Conservation (phyloP, 805 yeast species). For the Pichia eremophila region DNA sequence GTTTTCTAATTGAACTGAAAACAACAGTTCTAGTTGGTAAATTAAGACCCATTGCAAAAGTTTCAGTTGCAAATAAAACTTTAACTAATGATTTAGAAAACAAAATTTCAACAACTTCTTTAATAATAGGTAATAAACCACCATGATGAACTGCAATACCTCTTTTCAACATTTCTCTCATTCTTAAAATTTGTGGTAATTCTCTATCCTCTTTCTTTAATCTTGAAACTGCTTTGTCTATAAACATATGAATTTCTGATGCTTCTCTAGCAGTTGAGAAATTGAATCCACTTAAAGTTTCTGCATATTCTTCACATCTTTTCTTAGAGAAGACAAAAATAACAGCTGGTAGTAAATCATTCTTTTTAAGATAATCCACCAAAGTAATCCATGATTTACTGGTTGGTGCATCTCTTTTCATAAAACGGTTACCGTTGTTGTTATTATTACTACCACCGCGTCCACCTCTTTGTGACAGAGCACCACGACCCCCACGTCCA, state of each 20-base stretch:
- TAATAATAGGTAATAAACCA: constrained; percentile 81
- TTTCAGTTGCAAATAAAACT: constrained; percentile 92
- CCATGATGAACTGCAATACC: constrained; percentile 99
- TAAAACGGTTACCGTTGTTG: constrained; percentile 28
- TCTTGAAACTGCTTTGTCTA: constrained; percentile 81
- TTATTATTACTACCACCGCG: constrained; percentile 19
- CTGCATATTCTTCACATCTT: constrained; percentile 89
- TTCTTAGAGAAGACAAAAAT: constrained; percentile 89
- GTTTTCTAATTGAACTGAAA: constrained; percentile 75
- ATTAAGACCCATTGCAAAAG: constrained; percentile 97
- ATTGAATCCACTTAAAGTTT: constrained; percentile 60
- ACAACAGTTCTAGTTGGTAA: constrained; percentile 95
- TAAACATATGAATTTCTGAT: constrained; percentile 87
- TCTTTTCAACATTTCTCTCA: constrained; percentile 73
- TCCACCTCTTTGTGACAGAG: constrained; percentile 14
- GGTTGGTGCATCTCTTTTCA: constrained; percentile 57
- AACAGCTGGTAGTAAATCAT: constrained; percentile 81
- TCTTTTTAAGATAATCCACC: constrained; percentile 57
- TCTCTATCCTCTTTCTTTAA: constrained; percentile 87
- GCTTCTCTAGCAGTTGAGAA: constrained; percentile 79
- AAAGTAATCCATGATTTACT: constrained; percentile 71
- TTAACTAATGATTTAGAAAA: constrained; percentile 82
- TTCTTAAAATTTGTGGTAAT: constrained; percentile 79
- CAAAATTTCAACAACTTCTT: constrained; percentile 90
- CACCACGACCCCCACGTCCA: constrained; percentile 18